Evolutionary conservation across 1,284 basidiomycete genomes (phyloP).

Genomic region (Boletus nobilissimus): DNA sequence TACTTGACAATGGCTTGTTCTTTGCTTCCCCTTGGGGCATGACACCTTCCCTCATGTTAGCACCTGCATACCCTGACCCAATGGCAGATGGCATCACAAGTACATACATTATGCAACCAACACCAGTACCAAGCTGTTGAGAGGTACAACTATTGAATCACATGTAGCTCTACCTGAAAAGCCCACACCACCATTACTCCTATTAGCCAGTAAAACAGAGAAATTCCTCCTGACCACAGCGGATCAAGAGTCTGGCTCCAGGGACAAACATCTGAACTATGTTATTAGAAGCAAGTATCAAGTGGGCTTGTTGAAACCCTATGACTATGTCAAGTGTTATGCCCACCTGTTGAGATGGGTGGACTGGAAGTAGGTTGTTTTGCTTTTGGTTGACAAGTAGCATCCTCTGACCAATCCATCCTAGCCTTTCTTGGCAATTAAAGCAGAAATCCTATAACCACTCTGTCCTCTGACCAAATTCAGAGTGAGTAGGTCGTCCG

Average conservation of each 20-base stretch:
- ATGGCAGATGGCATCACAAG: constrained; percentile 22
- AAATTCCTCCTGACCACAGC: constrained; percentile 94
- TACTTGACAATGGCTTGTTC: constrained; percentile 77
- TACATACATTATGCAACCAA: constrained; percentile 31
- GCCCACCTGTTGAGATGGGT: constrained; percentile 92
- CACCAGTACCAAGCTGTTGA: constrained; percentile 34
- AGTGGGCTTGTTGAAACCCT: constrained; percentile 93
- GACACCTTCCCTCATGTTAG: constrained; percentile 60
- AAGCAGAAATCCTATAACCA: constrained; percentile 90
- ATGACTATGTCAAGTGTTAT: constrained; percentile 97
- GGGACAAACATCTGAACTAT: constrained; percentile 89
- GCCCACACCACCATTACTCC: constrained; percentile 58
- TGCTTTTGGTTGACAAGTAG: neutral
- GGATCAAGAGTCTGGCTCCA: constrained; percentile 91
- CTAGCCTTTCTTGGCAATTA: constrained; percentile 87
- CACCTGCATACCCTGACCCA: constrained; percentile 50
- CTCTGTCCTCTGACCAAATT: constrained; percentile 94
- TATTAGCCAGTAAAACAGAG: constrained; percentile 82
- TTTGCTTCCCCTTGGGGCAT: constrained; percentile 66
- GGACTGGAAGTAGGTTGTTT: constrained; percentile 80
- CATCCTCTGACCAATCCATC: neutral
- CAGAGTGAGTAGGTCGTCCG: constrained; percentile 60
- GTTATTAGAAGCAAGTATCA: constrained; percentile 98
- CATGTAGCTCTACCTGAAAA: constrained; percentile 39
- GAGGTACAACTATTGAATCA: constrained; percentile 27